phyloP scores from a whole-genome alignment of 352 stramenopile genomes.

The Detonula confervacea region DNA sequence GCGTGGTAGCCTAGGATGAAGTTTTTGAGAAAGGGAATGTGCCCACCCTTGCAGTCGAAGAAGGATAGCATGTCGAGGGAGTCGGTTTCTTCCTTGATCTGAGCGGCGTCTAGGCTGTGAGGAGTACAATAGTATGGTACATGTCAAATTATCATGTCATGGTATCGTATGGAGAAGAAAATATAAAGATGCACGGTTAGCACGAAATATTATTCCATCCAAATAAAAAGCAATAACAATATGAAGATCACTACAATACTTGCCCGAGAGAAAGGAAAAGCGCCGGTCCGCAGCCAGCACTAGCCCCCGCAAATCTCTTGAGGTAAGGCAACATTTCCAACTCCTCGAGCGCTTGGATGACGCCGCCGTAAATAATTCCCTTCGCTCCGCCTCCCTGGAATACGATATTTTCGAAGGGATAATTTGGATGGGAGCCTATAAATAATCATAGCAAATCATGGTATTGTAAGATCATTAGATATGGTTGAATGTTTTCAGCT shows the following conservation, averaged over 20 bases:
- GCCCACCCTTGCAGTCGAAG: background rate
- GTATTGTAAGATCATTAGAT: too few relatives aligned
- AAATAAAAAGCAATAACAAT: too few relatives aligned
- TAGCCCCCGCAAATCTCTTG: slow-evolving; percentile 20
- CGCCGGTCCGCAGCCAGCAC: slow-evolving; percentile 2
- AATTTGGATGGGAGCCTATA: slow-evolving; percentile 2
- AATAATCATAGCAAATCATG: too few relatives aligned
- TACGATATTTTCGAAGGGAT: slow-evolving; percentile 29
- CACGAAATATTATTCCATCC: too few relatives aligned
- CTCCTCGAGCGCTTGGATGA: slow-evolving; percentile 6
- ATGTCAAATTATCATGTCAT: too few relatives aligned
- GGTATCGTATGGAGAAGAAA: too few relatives aligned
- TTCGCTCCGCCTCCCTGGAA: slow-evolving; percentile 19
- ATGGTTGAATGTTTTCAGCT: too few relatives aligned
- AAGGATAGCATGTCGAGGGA: background rate
- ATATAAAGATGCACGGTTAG: too few relatives aligned
- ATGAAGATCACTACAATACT: too few relatives aligned
- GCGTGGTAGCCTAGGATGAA: background rate
- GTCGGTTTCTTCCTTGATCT: too few relatives aligned
- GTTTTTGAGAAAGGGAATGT: background rate
- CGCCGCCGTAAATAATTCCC: background rate
- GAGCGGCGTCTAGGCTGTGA: too few relatives aligned
- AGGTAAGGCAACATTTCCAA: slow-evolving; percentile 19
- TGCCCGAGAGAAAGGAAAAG: slow-evolving; percentile 2
- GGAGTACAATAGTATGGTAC: too few relatives aligned